These are phyloP conservation scores for Apocynum venetum DNA, from an alignment of 257 asterid species.

Conservation along the genomic window DNA sequence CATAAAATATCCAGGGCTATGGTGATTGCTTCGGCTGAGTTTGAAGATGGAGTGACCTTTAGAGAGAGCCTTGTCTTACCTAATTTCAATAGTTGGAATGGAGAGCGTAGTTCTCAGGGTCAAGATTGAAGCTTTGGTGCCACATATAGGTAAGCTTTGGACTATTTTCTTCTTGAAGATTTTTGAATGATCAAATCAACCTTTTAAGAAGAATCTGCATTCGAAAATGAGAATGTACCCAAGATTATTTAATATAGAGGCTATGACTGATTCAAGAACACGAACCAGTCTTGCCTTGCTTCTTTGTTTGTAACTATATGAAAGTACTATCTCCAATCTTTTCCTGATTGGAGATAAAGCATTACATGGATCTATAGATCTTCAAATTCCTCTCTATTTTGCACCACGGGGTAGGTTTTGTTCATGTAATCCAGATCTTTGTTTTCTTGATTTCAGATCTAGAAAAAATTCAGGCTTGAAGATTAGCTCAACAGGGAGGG, in stretches of 20 bases:
- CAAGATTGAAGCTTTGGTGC: conserved; percentile 3
- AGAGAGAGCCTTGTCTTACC: conserved; percentile 35
- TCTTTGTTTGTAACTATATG: not conserved
- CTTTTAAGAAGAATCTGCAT: not conserved
- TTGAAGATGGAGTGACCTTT: conserved; percentile 24
- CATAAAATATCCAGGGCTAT: conserved; percentile 15
- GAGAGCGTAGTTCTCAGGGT: not conserved
- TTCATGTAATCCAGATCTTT: not conserved
- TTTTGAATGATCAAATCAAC: not conserved
- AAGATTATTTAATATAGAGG: not conserved
- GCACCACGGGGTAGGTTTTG: not conserved
- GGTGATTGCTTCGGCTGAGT: conserved; percentile 17
- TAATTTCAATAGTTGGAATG: not conserved
- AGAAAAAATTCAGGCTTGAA: not conserved
- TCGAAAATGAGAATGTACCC: not conserved
- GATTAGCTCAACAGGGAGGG: not conserved
- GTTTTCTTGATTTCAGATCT: not conserved
- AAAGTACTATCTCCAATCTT: not conserved
- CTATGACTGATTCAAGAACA: not conserved
- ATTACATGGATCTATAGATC: not conserved
- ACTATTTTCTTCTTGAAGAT: not conserved
- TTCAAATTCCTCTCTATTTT: not conserved
- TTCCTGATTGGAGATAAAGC: not conserved
- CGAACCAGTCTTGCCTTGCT: not conserved
- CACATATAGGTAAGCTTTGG: not conserved